Conservation (phyloP, 148 eudicot species). For the Chenopodium formosanum region DNA sequence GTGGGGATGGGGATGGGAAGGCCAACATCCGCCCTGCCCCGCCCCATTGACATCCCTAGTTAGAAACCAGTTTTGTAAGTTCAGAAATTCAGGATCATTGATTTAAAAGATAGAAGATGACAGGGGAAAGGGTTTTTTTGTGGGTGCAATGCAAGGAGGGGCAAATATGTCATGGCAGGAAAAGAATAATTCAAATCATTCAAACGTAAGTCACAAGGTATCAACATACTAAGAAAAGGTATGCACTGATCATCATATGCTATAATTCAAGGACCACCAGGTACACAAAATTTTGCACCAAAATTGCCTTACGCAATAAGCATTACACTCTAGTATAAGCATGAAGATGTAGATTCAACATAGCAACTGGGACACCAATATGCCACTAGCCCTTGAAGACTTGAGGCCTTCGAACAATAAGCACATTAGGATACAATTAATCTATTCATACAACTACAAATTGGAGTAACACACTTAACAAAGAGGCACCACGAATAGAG, state of each 20-base stretch:
- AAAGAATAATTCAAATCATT: background rate
- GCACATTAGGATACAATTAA: background rate
- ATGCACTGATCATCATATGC: background rate
- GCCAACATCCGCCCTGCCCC: no score
- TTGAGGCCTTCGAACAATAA: background rate
- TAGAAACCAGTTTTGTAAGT: no score
- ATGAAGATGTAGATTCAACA: constrained; percentile 9
- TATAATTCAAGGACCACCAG: background rate
- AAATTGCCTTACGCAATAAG: background rate
- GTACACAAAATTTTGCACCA: background rate
- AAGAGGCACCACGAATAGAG: constrained; percentile 7
- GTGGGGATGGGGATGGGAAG: no score
- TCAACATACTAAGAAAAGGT: background rate
- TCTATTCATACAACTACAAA: constrained; percentile 2
- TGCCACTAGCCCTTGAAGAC: background rate
- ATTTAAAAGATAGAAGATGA: no score
- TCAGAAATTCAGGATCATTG: no score
- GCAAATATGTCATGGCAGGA: background rate
- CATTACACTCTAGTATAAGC: background rate
- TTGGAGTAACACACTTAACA: background rate
- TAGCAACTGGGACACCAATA: background rate
- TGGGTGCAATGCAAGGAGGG: background rate
- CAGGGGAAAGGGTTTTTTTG: no score
- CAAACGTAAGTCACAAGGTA: background rate
- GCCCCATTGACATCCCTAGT: no score